Evolutionary conservation across 1,139 yeast genomes (phyloP), one percentile per base, ranked within the genome.

Genomic region (Diutina ranongensis): DNA sequence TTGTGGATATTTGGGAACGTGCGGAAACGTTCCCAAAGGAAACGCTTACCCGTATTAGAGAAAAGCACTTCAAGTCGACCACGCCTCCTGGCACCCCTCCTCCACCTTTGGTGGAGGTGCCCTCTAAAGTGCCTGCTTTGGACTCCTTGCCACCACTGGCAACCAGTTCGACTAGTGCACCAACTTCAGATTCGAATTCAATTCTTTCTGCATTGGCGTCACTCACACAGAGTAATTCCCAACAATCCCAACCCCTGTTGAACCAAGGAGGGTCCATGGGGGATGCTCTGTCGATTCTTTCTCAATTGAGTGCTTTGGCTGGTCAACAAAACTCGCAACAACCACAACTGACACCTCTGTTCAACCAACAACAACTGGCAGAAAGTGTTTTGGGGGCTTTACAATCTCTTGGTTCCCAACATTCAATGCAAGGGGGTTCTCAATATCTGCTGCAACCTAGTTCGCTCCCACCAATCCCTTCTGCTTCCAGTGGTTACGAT

Each of bases 1-100:
- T 92, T 55, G 75, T 92, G 54, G 95, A 86, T 52, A 89, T 92
- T 56, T 92, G 98, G 98, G 87, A 80, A 56, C 78, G 87, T 53
- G 84, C 92, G 33, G 80, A 78, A 45, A 83, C 96, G 15, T 92
- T 92, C 63, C 70, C 72, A 46, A 72, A 74, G 40, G 71, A 71
- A 41, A 65, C 72, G 35, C 67, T 89, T 49, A 64, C 71, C 46
- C 62, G 72, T 20, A 74, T 85, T 48, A 76, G 80, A 59, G 61
- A 67, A n/a, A 79, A 75, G 55, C 78, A 76, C 61, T 81, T 80
- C 56, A 67, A 70, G 45, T 65, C 76, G 48, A 64, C 75, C 22
- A 75, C 83, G 5, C 75, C 80, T 9, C 85, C 86, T 46, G 74
- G 73, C 41, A 59, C 80, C 45, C 80, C 81, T 35, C 76, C 77